Conservation (phyloP, 192 early-diverging fungal genomes). For the Coemansia sp. region DNA sequence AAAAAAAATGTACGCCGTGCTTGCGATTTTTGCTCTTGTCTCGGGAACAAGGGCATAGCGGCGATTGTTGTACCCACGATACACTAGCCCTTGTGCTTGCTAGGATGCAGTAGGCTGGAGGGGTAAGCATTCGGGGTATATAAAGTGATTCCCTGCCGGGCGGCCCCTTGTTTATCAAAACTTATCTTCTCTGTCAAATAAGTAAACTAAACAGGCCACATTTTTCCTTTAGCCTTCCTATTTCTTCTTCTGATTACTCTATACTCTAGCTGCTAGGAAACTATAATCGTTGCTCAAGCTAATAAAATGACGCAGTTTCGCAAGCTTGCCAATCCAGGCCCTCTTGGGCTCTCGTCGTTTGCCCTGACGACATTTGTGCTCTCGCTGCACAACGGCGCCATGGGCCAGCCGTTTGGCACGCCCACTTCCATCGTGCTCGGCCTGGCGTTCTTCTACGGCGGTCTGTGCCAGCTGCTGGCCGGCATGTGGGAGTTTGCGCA, state of each 20-base stretch:
- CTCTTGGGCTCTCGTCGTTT: conserved; percentile 57
- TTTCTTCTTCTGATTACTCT: not conserved
- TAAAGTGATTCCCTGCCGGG: too few relatives aligned
- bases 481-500: conserved; percentile 83
- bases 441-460: conserved; percentile 74
- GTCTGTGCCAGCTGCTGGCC: conserved; percentile 70
- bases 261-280: not conserved
- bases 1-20: too few relatives aligned
- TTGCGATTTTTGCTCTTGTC: too few relatives aligned
- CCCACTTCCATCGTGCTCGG: conserved; percentile 63
- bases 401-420: conserved; percentile 55
- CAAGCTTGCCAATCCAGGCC: conserved; percentile 54
- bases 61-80: too few relatives aligned
- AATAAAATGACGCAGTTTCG: conserved; percentile 39
- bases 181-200: too few relatives aligned
- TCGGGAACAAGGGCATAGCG: too few relatives aligned
- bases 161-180: too few relatives aligned
- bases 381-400: conserved; percentile 69
- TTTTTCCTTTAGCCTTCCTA: not conserved
- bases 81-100: too few relatives aligned
- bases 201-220: not conserved
- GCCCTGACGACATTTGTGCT: conserved; percentile 64
- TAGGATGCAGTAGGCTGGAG: too few relatives aligned
- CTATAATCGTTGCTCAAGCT: not conserved
- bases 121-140: too few relatives aligned